phyloP scores from a whole-genome alignment of 129 eudicot genomes.

The Heracleum sosnowskyi region DNA sequence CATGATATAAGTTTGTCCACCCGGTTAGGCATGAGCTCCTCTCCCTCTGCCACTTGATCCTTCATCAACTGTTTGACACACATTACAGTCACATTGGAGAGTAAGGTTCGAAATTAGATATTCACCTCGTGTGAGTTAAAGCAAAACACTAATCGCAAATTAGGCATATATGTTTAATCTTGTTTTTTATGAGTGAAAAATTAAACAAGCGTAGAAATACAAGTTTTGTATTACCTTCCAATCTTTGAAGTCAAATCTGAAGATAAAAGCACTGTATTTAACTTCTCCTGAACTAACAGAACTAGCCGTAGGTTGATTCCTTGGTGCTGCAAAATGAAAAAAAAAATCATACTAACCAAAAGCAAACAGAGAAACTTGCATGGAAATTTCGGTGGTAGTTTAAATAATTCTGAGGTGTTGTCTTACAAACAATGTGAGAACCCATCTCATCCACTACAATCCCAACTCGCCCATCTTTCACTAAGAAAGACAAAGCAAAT shows the following conservation, averaged over 20 bases:
- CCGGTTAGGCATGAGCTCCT: constrained; percentile 63
- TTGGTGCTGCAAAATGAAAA: constrained; percentile 38
- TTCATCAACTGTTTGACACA: constrained; percentile 43
- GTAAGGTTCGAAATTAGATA: background rate
- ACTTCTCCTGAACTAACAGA: constrained; percentile 32
- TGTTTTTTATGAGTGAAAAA: background rate
- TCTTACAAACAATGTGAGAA: constrained; percentile 73
- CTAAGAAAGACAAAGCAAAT: constrained; percentile 77
- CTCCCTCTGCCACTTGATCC: constrained; percentile 13
- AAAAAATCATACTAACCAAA: background rate
- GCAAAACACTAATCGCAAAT: background rate
- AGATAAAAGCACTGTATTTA: constrained; percentile 42
- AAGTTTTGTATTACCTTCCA: constrained; percentile 44
- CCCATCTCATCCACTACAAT: constrained; percentile 51
- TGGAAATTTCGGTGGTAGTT: background rate
- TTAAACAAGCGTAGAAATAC: too few species aligned
- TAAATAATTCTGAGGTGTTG: background rate
- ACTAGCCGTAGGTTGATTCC: constrained; percentile 41
- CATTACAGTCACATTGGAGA: background rate
- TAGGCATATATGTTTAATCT: background rate
- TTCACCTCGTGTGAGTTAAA: background rate
- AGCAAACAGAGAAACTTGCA: background rate
- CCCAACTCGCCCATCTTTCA: constrained; percentile 87
- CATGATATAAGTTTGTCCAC: constrained; percentile 1
- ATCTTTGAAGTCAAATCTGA: constrained; percentile 52